A percentile compares a stretch with the other conserved stretches of the same genome.
phyloP scores from a whole-genome alignment of 768 basidiomycete genomes.

The Russula sp. region DNA sequence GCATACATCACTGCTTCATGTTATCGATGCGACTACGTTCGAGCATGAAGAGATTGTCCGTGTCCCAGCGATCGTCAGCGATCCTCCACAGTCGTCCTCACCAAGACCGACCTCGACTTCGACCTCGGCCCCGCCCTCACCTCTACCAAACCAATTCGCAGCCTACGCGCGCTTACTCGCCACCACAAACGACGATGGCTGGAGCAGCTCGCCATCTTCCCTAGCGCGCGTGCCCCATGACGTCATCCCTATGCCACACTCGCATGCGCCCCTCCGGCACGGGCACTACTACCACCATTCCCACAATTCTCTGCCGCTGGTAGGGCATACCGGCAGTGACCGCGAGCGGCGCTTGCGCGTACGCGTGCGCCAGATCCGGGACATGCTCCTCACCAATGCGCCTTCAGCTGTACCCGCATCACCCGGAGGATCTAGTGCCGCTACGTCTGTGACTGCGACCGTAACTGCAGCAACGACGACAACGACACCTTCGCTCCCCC shows the following conservation, averaged over 20 bases:
- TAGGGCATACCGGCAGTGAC: background rate
- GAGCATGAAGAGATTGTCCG: constrained; percentile 64
- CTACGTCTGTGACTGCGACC: background rate
- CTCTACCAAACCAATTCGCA: constrained; percentile 7
- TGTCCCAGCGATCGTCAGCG: constrained; percentile 38
- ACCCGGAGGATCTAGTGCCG: background rate
- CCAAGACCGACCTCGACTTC: constrained; percentile 15
- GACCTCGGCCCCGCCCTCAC: background rate
- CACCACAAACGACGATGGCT: background rate
- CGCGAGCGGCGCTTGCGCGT: constrained; percentile 11
- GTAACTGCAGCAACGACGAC: background rate
- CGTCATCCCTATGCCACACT: background rate
- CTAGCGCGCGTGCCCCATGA: background rate
- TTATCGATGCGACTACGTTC: constrained; percentile 84
- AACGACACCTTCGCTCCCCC: background rate
- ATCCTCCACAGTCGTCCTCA: constrained; percentile 18
- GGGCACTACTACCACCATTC: constrained; percentile 15
- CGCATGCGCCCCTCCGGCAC: constrained; percentile 8
- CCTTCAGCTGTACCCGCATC: background rate
- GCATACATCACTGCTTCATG: constrained; percentile 78
- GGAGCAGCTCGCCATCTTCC: background rate
- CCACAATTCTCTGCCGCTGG: background rate
- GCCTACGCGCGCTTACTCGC: background rate
- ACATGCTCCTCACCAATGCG: background rate
- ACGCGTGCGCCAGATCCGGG: constrained; percentile 10